Evolutionary conservation across 1,284 basidiomycete species (phyloP), one percentile per base, ranked within the genome.

Genomic region (Ceraceosorus guamensis): DNA sequence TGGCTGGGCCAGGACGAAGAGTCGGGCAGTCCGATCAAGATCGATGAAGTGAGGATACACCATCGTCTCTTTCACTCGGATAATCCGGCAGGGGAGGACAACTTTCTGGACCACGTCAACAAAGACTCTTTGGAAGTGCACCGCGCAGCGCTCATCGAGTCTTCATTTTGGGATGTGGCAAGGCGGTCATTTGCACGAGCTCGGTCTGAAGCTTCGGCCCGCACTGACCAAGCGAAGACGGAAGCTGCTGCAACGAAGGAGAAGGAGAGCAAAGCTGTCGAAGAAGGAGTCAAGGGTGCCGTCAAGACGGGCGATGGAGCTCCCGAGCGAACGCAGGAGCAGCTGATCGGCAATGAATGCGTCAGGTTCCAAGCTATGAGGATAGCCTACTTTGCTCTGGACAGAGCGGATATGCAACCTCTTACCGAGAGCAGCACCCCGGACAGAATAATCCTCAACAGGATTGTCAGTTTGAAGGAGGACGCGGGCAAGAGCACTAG

Each of bases 331-430:
- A 88, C 84, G 5, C 85, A 84, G 44, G 87, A 86, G 56, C 87
- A 90, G 77, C 81, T 95, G 45, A 82, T 92, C 41, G 93, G 95
- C 18, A 87, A 88, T 76, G 95, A 98, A 77, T 88, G 87, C 75
- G 84, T 98, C 51, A 83, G 95, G 48, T 98, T 99, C 84, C 95
- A 99, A 79, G 95, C 89, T 16, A 82, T 98, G 78, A 85, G 95
- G 16, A 86, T 95, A 48, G 95, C 88, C 2, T 99, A 97, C 80
- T 98, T 99, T 76, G 84, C 89, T 8, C 80, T 97, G 35, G 95
- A 99, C 77, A 86, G 85, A 74, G 24, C 24, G 24, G 24, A 24
- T 24, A 24, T 24, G 24, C 24, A 24, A 24, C 24, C 24, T 24
- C 24, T 24, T 24, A 24, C 24, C 24, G 90, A 95, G 35, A 63